Evolutionary conservation across 148 eudicot genomes (phyloP).

Genomic region (Rhododendron kiyosumense): DNA sequence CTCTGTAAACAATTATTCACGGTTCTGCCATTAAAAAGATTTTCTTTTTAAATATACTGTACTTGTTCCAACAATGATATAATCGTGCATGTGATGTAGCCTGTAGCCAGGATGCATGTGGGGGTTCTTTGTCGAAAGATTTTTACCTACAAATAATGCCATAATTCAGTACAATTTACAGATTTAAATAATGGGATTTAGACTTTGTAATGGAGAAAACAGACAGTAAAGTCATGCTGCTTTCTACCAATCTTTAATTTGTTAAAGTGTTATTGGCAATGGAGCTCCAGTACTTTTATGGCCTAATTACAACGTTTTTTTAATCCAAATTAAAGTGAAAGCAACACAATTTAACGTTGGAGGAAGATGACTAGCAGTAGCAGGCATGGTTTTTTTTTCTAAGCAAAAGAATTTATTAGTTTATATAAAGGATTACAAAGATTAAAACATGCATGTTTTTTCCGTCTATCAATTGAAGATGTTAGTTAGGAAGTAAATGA

Average conservation of each 20-base stretch:
- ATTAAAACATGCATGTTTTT: not conserved
- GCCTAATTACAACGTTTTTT: not conserved
- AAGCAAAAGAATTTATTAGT: too few species aligned
- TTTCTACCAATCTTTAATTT: not conserved
- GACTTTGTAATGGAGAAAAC: not conserved
- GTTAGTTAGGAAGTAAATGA: too few species aligned
- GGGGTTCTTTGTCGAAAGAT: too few species aligned
- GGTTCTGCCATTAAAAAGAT: too few species aligned
- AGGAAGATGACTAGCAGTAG: not conserved
- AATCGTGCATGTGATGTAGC: too few species aligned
- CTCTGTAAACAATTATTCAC: too few species aligned
- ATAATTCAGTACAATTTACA: too few species aligned
- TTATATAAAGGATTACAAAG: too few species aligned
- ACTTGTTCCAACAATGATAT: too few species aligned
- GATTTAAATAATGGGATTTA: not conserved
- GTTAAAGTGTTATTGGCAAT: not conserved
- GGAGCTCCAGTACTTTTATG: not conserved
- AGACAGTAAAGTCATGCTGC: not conserved
- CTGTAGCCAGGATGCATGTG: too few species aligned
- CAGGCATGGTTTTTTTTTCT: not conserved
- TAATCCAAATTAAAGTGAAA: not conserved
- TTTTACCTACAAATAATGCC: not conserved
- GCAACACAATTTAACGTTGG: not conserved
- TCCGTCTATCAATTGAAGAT: not conserved
- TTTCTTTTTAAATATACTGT: too few species aligned